Conservation (phyloP, 768 basidiomycete species). For the Phlebiopsis flavidoalba region DNA sequence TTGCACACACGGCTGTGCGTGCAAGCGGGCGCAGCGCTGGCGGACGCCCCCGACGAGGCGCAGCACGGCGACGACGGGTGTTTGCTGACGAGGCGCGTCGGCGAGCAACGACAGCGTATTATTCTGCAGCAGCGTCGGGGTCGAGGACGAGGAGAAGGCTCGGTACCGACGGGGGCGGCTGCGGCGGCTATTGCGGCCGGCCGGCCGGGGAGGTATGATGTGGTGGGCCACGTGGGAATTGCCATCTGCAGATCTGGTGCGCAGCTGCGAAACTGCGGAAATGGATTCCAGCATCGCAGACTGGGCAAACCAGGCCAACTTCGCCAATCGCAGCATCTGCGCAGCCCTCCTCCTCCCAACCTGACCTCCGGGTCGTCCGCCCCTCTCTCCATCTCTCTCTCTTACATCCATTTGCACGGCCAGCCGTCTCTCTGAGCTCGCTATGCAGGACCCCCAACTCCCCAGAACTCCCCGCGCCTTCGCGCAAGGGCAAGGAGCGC, state of each 20-base stretch:
- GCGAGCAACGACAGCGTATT: background rate
- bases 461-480: slow-evolving; percentile 13
- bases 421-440: slow-evolving; percentile 30
- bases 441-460: slow-evolving; percentile 19
- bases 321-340: slow-evolving; percentile 13
- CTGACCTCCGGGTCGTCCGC: background rate
- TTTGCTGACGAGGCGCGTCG: background rate
- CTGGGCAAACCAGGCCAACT: slow-evolving; percentile 5
- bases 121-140: background rate
- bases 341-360: slow-evolving; percentile 4
- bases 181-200: background rate
- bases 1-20: background rate
- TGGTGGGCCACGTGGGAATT: slow-evolving; percentile 6
- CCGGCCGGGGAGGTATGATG: background rate
- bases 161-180: slow-evolving; percentile 2
- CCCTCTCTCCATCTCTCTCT: slow-evolving; percentile 49
- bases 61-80: background rate
- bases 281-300: slow-evolving; percentile 6
- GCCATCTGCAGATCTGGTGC: slow-evolving; percentile 12
- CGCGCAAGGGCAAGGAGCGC: slow-evolving; percentile 31
- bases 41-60: background rate
- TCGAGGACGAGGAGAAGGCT: background rate
- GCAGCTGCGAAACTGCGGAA: slow-evolving; percentile 11
- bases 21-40: background rate
- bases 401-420: slow-evolving; percentile 93